Evolutionary conservation across 2,329 filamentous ascomycete species (phyloP).

Genomic region (Xylariaceae sp.): DNA sequence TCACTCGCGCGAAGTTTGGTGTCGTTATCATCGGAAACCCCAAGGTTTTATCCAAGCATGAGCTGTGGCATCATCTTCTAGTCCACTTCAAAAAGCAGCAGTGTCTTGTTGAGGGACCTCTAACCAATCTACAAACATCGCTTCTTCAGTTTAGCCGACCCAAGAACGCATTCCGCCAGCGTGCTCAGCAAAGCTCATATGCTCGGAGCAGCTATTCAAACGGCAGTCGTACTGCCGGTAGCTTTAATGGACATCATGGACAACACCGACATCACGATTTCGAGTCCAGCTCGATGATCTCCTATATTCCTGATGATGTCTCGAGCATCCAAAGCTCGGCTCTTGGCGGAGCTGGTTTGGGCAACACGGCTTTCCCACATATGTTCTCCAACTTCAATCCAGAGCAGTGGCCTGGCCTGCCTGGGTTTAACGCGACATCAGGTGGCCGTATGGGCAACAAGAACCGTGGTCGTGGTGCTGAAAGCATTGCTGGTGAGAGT

Average conservation of each 20-base stretch:
- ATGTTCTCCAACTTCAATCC: conserved; percentile 92
- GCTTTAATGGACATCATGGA: conserved; percentile 31
- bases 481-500: conserved; percentile 86
- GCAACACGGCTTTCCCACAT: conserved; percentile 74
- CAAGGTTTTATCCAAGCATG: conserved; percentile 95
- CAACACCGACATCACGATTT: conserved; percentile 48
- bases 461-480: conserved; percentile 61
- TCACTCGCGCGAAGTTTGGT: conserved; percentile 95
- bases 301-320: conserved; percentile 95
- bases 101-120: conserved; percentile 89
- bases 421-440: conserved; percentile 52
- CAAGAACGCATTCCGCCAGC: conserved; percentile 87
- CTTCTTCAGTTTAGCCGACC: conserved; percentile 92
- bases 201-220: conserved; percentile 37
- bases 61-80: conserved; percentile 92
- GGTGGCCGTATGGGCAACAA: conserved; percentile 63
- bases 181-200: conserved; percentile 71
- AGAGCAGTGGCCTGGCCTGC: conserved; percentile 83
- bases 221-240: conserved; percentile 34
- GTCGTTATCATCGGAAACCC: conserved; percentile 96
- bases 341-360: conserved; percentile 77
- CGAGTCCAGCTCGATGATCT: conserved; percentile 84
- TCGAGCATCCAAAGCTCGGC: conserved; percentile 93
- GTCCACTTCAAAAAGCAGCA: conserved; percentile 96
- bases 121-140: conserved; percentile 94